phyloP scores from a whole-genome alignment of 1,284 basidiomycete genomes.

The Ganoderma lucidum region DNA sequence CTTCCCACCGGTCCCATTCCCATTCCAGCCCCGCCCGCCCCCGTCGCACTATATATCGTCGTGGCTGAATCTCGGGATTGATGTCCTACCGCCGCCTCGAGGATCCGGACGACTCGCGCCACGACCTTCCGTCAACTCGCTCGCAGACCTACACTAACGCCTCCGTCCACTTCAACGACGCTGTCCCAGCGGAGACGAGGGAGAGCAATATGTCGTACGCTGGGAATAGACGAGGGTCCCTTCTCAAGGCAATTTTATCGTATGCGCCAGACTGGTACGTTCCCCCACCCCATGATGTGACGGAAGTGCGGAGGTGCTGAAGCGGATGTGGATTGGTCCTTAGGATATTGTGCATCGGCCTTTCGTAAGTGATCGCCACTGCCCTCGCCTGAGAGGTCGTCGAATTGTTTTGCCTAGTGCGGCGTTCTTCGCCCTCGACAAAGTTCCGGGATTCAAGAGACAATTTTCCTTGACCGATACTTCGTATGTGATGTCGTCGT shows the following conservation, averaged over 20 bases:
- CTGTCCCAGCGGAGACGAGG: background rate
- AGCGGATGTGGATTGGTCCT: conserved; percentile 65
- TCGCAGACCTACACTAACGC: conserved; percentile 9
- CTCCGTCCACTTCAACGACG: conserved; percentile 13
- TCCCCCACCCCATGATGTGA: background rate
- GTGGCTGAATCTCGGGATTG: conserved; percentile 1
- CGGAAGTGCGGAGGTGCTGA: background rate
- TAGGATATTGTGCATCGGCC: conserved; percentile 46
- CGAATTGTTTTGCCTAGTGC: conserved; percentile 50
- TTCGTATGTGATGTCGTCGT: conserved; percentile 55
- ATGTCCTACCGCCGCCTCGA: conserved; percentile 30
- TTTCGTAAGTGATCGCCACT: conserved; percentile 64
- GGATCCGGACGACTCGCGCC: conserved; percentile 25
- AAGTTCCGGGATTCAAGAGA: conserved; percentile 82
- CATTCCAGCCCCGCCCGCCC: conserved; percentile 1
- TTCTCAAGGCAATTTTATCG: conserved; percentile 47
- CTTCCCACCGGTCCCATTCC: background rate
- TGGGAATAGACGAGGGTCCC: conserved; percentile 5
- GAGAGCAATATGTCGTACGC: conserved; percentile 2
- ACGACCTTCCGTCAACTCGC: conserved; percentile 9
- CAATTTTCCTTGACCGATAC: conserved; percentile 86
- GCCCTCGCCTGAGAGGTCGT: conserved; percentile 8
- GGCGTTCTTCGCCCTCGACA: conserved; percentile 74
- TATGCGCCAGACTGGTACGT: conserved; percentile 80
- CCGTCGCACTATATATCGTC: background rate